Evolutionary conservation across 176 grass and related monocot species (phyloP).

Genomic region (Eleusine coracana): DNA sequence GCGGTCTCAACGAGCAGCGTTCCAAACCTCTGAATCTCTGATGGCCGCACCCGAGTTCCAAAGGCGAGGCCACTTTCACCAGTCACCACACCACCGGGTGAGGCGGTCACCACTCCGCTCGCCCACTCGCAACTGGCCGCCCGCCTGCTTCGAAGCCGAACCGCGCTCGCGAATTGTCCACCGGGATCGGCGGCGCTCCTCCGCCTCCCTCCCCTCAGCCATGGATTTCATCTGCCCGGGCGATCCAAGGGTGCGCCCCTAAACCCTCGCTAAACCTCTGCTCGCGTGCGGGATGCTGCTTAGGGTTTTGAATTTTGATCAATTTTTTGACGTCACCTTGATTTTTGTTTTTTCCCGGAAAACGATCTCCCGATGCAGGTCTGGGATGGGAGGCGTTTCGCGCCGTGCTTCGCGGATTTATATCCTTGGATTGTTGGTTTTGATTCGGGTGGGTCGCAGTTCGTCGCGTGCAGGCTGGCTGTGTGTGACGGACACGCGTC

Average conservation of each 20-base stretch:
- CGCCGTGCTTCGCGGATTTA: conserved; percentile 85
- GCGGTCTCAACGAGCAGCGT: not conserved
- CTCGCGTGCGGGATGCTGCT: not conserved
- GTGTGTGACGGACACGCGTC: not conserved
- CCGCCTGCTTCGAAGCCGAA: not conserved
- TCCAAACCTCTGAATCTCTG: not conserved
- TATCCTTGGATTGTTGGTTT: conserved; percentile 57
- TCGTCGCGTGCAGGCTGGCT: not conserved
- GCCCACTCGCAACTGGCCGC: not conserved
- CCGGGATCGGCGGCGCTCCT: not conserved
- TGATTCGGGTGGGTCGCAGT: not conserved
- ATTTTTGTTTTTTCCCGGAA: not conserved
- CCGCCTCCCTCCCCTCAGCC: not conserved
- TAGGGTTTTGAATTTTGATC: not conserved
- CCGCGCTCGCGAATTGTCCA: not conserved
- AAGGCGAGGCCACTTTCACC: not conserved
- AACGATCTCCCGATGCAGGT: conserved; percentile 46
- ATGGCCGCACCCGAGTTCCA: not conserved
- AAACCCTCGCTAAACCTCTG: not conserved
- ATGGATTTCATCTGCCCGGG: conserved; percentile 70
- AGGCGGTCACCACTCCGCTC: not conserved
- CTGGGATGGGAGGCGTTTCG: conserved; percentile 68
- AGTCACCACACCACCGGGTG: not conserved
- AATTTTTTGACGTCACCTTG: not conserved
- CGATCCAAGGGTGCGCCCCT: conserved; percentile 38